A percentile compares a stretch with the other conserved stretches of the same genome.
Evolutionary conservation across 495 filamentous ascomycete genomes (phyloP).

Genomic region (Jackrogersella multiformis): DNA sequence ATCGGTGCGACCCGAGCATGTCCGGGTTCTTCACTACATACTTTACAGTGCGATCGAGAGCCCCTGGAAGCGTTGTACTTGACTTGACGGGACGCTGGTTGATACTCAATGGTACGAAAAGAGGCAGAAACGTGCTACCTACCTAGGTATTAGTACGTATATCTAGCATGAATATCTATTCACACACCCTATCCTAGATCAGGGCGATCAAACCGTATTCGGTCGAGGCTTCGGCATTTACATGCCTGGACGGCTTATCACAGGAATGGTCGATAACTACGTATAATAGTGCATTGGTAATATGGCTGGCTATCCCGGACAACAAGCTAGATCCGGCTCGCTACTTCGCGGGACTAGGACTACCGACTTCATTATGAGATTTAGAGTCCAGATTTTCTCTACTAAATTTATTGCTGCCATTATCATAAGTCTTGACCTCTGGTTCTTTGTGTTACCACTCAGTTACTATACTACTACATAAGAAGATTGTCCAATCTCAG

Average conservation of each 20-base stretch:
- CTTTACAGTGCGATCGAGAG: constrained; percentile 58
- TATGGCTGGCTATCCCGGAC: constrained; percentile 52
- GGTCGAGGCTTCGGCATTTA: constrained; percentile 55
- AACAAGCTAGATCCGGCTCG: constrained; percentile 56
- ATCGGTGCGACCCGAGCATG: constrained; percentile 58
- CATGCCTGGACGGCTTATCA: constrained; percentile 52
- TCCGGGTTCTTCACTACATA: constrained; percentile 60
- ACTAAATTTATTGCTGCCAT: constrained; percentile 54
- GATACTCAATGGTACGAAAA: constrained; percentile 39
- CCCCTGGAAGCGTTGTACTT: constrained; percentile 54
- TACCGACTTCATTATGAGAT: constrained; percentile 52
- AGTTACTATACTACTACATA: constrained; percentile 59
- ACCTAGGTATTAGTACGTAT: constrained; percentile 25
- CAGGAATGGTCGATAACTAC: constrained; percentile 56
- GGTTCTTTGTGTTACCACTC: constrained; percentile 54
- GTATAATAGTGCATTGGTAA: constrained; percentile 60
- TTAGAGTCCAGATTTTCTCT: constrained; percentile 56
- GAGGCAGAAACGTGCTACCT: constrained; percentile 38
- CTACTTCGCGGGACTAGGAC: constrained; percentile 55
- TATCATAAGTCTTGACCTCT: constrained; percentile 54
- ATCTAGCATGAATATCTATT: constrained; percentile 40
- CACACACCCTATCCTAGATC: constrained; percentile 31
- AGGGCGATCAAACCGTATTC: constrained; percentile 47
- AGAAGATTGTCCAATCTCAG: too few relatives aligned
- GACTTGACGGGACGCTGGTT: constrained; percentile 38